phyloP scores from a whole-genome alignment of 2,329 filamentous ascomycete genomes.

The Sporothrix brasiliensis region DNA sequence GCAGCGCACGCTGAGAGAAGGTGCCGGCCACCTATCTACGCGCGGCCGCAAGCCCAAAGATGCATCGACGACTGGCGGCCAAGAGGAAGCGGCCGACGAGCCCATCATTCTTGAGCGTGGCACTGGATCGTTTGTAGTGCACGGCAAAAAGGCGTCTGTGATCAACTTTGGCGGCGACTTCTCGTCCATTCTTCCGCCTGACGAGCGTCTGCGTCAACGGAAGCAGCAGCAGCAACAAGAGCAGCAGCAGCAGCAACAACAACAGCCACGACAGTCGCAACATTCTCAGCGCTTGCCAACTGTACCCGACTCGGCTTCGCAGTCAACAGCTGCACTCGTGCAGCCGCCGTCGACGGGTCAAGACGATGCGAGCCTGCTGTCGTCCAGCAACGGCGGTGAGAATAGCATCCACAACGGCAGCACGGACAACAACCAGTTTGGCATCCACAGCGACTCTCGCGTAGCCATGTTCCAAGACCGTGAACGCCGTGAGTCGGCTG shows the following conservation, averaged over 20 bases:
- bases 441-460: conserved; percentile 50
- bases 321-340: conserved; percentile 42
- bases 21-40: conserved; percentile 67
- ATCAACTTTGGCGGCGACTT: conserved; percentile 96
- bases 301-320: conserved; percentile 37
- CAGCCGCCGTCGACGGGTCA: conserved; percentile 6
- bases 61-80: neutral
- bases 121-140: conserved; percentile 88
- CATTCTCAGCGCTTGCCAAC: conserved; percentile 33
- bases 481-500: conserved; percentile 63
- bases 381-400: conserved; percentile 20
- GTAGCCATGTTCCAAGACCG: conserved; percentile 52
- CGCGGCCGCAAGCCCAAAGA: conserved; percentile 78
- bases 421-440: conserved; percentile 1
- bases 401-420: neutral
- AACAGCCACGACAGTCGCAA: conserved; percentile 34
- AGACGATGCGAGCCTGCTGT: conserved; percentile 4
- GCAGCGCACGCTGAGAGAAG: conserved; percentile 85
- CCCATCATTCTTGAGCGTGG: conserved; percentile 72
- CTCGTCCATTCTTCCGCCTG: conserved; percentile 68
- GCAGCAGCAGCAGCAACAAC: conserved; percentile 35
- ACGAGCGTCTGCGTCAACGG: conserved; percentile 70
- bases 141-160: conserved; percentile 96
- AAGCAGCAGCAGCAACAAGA: conserved; percentile 50
- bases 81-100: conserved; percentile 47